Evolutionary conservation across 2,329 filamentous ascomycete genomes (phyloP), one percentile per base, ranked within the genome.

Genomic region (Fusarium sp.): DNA sequence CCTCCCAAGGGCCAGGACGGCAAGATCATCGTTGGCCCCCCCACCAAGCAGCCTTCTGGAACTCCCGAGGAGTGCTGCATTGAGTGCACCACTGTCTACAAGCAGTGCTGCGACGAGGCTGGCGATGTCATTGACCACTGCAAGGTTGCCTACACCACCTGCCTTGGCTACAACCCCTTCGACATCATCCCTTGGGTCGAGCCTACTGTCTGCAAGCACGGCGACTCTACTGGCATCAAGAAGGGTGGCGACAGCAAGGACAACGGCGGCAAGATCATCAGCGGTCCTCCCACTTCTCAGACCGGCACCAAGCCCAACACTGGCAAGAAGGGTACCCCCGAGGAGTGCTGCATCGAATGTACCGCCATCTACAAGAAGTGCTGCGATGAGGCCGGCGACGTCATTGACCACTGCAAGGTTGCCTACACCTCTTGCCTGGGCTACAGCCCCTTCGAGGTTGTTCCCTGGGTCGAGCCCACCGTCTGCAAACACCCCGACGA

Each of bases 121-220:
- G 71, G 70, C 22, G 71, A 60, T 6, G 29, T 67, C n/a, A 22
- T 74, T 1, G 67, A 71, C 52, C 63, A 61, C 29, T 74, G 71
- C 63, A 71, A 74, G 60, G 31, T 61, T 27, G 59, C 45, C 4
- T 74, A 74, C 63, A 65, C 63, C 18, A 66, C 64, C 8, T 74
- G 71, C 60, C 67, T 74, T 5, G 71, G 71, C n/a, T 74, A 68
- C 60, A 74, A 45, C 70, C 71, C 71, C 35, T 74, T 54, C 22
- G 70, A 68, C 4, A 35, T 47, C 13, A 20, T 22, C 16, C 67
- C 70, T 5, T 74, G 56, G 22, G 70, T 59, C 22, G 71, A 74
- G 60, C 71, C 71, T 27, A 68, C 67, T 31, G 70, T 74, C 6
- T 74, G 71, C 63, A 67, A 74, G 63, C 50, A 74, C 27, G 20